Percentiles rank a stretch among this genome's conserved stretches.
Conservation (phyloP, 805 yeast genomes). For the Teunomyces atbi region DNA sequence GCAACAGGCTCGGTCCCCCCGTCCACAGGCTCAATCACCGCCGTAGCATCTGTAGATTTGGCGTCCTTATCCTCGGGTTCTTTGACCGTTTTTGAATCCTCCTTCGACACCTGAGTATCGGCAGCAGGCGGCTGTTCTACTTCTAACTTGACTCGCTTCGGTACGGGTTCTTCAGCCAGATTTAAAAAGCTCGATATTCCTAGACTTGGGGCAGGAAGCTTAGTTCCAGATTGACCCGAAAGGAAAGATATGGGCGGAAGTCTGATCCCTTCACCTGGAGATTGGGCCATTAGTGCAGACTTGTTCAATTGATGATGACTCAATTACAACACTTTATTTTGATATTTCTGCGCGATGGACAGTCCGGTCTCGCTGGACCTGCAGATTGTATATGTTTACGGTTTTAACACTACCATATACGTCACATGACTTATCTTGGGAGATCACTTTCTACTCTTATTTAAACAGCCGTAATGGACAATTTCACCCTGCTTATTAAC, state of each 20-base stretch:
- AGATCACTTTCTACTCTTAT: background rate
- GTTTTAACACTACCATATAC: background rate
- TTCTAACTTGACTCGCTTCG: background rate
- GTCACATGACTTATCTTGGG: background rate
- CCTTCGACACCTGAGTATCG: no score
- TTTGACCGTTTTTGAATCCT: no score
- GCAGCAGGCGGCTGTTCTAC: background rate
- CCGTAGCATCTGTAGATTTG: background rate
- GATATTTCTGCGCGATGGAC: constrained; percentile 2
- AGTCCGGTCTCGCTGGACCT: background rate
- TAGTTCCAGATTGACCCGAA: constrained; percentile 14
- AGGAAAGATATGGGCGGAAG: constrained; percentile 31
- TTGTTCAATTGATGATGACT: background rate
- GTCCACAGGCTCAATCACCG: background rate
- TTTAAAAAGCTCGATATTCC: constrained; percentile 23
- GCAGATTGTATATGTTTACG: background rate
- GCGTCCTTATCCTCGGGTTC: no score
- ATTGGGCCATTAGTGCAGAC: constrained; percentile 5
- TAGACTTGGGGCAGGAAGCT: constrained; percentile 15
- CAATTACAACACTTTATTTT: background rate
- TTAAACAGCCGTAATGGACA: constrained; percentile 57
- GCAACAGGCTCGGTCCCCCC: background rate
- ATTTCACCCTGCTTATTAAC: constrained; percentile 44
- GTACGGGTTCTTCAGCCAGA: constrained; percentile 1
- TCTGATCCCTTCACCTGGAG: constrained; percentile 14